Evolutionary conservation across 1,139 yeast species (phyloP), one percentile per base, ranked within the genome.

Genomic region (Nakaseomyces nivariensis): DNA sequence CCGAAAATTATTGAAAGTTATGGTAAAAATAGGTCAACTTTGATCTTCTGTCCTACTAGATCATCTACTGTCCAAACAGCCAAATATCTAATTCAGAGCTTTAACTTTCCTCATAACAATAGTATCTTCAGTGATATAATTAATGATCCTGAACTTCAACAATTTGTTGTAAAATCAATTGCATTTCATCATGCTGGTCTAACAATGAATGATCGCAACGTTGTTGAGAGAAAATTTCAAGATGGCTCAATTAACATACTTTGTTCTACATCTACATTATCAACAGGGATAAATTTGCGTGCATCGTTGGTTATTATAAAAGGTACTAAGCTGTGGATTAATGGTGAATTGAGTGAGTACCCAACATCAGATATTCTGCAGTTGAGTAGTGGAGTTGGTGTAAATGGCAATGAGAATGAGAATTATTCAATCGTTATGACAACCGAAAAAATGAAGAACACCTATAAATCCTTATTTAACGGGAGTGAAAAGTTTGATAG

Each of bases 251-350:
- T 77, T 11, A 67, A 64, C 49, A 64, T 76, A 4, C 56, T 80
- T 32, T 78, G 82, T 48, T 77, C 78, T 1, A 79, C 85, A 0
- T 77, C 83, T 0, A 79, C 83, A 0, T 64, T 79, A 52, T 81
- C 97, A 0, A 89, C 97, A 94, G 97, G 97, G 60, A 97, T 92
- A 41, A 92, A 92, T 62, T 74, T 92, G 55, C 97, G 97, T 1
- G 97, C 97, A 0, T 92, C 89, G 70, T 72, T 92, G 59, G 98
- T 92, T 7, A 81, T 92, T 48, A 86, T 92, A 55, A 92, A 92
- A 66, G 97, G 97, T 38, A 92, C 98, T 3, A 53, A 52, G 31
- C 52, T 58, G 41, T 76, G 82, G 76, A 63, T 53, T 11, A 38
- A 52, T 5, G 53, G 60, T 26, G 61, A 54, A 17, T 33, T 49